These are phyloP conservation scores for Ceratobasidium sp. DNA, from an alignment of 1,284 basidiomycete species.

Conservation along the genomic window DNA sequence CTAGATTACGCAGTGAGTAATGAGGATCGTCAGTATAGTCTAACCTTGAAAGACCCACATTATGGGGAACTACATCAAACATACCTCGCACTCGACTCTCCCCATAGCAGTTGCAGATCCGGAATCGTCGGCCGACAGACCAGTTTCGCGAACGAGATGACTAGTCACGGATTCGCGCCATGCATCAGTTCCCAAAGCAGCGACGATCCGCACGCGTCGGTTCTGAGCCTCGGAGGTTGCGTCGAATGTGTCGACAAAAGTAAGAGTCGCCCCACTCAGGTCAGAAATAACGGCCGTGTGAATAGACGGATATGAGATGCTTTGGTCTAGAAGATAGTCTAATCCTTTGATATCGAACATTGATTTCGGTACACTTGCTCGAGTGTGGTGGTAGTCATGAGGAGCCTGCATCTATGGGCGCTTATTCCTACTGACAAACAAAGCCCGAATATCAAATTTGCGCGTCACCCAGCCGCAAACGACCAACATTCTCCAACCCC, in stretches of 20 bases:
- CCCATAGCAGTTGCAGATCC: slow-evolving; percentile 1
- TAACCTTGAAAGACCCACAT: neutral
- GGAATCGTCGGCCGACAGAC: neutral
- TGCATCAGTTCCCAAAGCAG: slow-evolving; percentile 26
- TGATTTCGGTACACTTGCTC: neutral
- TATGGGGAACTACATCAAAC: slow-evolving; percentile 1
- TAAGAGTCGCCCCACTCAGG: slow-evolving; percentile 27
- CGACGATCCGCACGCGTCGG: slow-evolving; percentile 27
- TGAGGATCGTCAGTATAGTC: neutral
- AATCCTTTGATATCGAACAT: slow-evolving; percentile 36
- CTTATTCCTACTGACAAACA: slow-evolving; percentile 28
- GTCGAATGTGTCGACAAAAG: slow-evolving; percentile 35
- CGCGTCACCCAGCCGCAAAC: neutral
- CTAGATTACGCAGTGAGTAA: neutral
- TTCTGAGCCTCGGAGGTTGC: slow-evolving; percentile 34
- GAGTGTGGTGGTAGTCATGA: slow-evolving; percentile 16
- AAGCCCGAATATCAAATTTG: slow-evolving; percentile 18
- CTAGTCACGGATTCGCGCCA: slow-evolving; percentile 32
- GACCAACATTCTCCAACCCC: neutral
- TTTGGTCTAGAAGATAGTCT: slow-evolving; percentile 24
- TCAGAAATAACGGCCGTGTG: slow-evolving; percentile 35
- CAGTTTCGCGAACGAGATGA: slow-evolving; percentile 5
- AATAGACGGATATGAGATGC: slow-evolving; percentile 23
- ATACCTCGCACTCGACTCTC: slow-evolving; percentile 34
- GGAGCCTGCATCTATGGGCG: neutral